These are phyloP conservation scores for Heimioporus sp. DNA, from an alignment of 768 basidiomycete species.

Conservation along the genomic window DNA sequence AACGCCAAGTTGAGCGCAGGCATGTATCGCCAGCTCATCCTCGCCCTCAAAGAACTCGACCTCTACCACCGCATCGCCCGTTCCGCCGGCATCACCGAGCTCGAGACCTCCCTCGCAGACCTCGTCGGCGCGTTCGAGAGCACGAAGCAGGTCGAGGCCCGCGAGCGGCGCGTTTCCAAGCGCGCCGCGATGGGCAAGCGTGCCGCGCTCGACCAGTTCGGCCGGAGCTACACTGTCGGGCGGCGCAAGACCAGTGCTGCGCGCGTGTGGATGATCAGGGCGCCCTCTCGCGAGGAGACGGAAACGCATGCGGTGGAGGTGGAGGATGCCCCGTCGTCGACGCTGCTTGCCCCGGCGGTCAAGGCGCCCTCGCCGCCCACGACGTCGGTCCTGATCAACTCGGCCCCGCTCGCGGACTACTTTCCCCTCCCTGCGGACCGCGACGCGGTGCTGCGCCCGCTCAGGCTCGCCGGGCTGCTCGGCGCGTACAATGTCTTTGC, in stretches of 20 bases:
- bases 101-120: slow-evolving; percentile 60
- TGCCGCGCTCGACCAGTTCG: slow-evolving; percentile 65
- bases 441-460: slow-evolving; percentile 77
- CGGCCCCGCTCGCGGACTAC: slow-evolving; percentile 72
- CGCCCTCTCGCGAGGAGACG: slow-evolving; percentile 35
- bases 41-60: slow-evolving; percentile 65
- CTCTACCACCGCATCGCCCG: slow-evolving; percentile 41
- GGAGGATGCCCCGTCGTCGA: slow-evolving; percentile 1
- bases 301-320: too few relatives aligned
- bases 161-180: slow-evolving; percentile 27
- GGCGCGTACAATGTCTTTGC: slow-evolving; percentile 82
- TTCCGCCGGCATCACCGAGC: slow-evolving; percentile 32
- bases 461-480: slow-evolving; percentile 79
- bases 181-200: slow-evolving; percentile 46
- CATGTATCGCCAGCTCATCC: slow-evolving; percentile 64
- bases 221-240: slow-evolving; percentile 85
- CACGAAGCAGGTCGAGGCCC: slow-evolving; percentile 51
- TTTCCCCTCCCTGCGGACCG: slow-evolving; percentile 76
- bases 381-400: slow-evolving; percentile 81
- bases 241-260: slow-evolving; percentile 88
- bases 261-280: slow-evolving; percentile 89
- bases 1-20: slow-evolving; percentile 60
- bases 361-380: slow-evolving; percentile 40
- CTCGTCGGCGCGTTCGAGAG: slow-evolving; percentile 66
- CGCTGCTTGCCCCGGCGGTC: slow-evolving; percentile 17